Percentiles rank a stretch among this genome's conserved stretches.
Conservation (phyloP, 768 basidiomycete species). For the Flagelloscypha sp. region DNA sequence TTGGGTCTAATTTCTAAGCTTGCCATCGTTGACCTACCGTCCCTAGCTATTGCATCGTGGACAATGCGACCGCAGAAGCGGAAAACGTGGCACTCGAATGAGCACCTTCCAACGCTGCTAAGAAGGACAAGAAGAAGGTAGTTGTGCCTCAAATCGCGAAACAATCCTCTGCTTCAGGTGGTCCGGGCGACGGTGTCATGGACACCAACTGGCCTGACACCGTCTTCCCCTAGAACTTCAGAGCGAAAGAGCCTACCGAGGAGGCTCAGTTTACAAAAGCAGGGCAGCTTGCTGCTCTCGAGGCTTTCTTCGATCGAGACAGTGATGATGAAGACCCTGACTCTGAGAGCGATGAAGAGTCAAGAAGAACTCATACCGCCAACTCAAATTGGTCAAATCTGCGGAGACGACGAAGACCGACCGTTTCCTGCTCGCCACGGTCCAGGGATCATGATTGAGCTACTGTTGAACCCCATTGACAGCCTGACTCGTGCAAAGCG, state of each 20-base stretch:
- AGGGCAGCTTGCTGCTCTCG: slow-evolving; percentile 58
- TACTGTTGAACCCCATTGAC: slow-evolving; percentile 34
- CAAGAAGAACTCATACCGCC: slow-evolving; percentile 25
- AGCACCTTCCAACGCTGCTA: too few species aligned
- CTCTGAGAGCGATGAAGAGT: slow-evolving; percentile 26
- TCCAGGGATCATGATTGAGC: slow-evolving; percentile 54
- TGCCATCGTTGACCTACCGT: slow-evolving; percentile 58
- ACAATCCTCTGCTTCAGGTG: too few species aligned
- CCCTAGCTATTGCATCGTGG: slow-evolving; percentile 63
- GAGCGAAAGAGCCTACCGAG: slow-evolving; percentile 47
- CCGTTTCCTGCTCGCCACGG: slow-evolving; percentile 31
- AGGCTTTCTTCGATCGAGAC: slow-evolving; percentile 64
- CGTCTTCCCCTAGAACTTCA: slow-evolving; percentile 71
- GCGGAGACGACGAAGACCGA: slow-evolving; percentile 20
- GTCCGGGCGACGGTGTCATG: slow-evolving; percentile 28
- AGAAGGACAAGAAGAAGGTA: too few species aligned
- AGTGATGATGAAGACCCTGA: slow-evolving; percentile 59
- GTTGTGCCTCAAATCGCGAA: slow-evolving; percentile 20
- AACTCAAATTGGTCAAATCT: slow-evolving; percentile 20
- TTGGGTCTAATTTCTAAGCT: slow-evolving; percentile 32
- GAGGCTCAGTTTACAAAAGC: slow-evolving; percentile 45
- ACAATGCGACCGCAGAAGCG: slow-evolving; percentile 27
- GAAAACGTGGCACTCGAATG: slow-evolving; percentile 27
- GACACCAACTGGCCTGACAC: slow-evolving; percentile 73
- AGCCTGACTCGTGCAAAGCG: slow-evolving; percentile 11